Base-by-base conservation (phyloP, 192 early-diverging fungal genomes). In the Podila epigama region DNA sequence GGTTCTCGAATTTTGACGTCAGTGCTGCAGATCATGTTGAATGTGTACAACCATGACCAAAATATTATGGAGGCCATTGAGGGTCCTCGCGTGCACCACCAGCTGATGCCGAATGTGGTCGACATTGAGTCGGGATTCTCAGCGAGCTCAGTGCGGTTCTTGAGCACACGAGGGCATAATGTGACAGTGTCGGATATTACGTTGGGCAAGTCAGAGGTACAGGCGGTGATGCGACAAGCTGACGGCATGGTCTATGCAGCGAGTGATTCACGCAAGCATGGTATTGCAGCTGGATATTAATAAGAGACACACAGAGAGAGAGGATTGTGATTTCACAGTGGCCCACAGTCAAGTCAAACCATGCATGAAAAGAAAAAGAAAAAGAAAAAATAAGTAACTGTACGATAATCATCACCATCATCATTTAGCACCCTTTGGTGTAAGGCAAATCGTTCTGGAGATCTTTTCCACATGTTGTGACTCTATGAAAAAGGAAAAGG, bases 1-100 rank as follows among this genome's bases (percentile, higher is more conserved):
- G 97, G 97, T 20, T 89, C 89, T 54, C 84, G 89, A 63, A 98
- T 98, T 61, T 81, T 92, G 22, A 94, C 92, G 2, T 80, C 91
- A 16, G 89, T 89, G 1, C 58, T 93, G 15, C 60, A 83, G 86
- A 84, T 85, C 0, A 82, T 97, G 13, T 51, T 96, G 22, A 90
- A 92, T 60, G 84, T 91, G 25, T 79, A 95, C 40, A 93, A 95
- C 59, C 91, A 88, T 66, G 85, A 81, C 11, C 69, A 89, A 77
- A 81, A 83, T 34, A 72, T 95, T 0, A 86, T 84, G 58, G 69
- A 89, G 6, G 96, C 97, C 1, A 84, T 97, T 0, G 86, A 88
- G 53, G 52, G 60, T 50, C 91, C 93, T 5, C 86, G 97, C 10
- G 66, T 94, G 35, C 97, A 98, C 80, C 94, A 97, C 81, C 96